phyloP scores from a whole-genome alignment of 768 basidiomycete genomes.

The Lentinus brumalis region DNA sequence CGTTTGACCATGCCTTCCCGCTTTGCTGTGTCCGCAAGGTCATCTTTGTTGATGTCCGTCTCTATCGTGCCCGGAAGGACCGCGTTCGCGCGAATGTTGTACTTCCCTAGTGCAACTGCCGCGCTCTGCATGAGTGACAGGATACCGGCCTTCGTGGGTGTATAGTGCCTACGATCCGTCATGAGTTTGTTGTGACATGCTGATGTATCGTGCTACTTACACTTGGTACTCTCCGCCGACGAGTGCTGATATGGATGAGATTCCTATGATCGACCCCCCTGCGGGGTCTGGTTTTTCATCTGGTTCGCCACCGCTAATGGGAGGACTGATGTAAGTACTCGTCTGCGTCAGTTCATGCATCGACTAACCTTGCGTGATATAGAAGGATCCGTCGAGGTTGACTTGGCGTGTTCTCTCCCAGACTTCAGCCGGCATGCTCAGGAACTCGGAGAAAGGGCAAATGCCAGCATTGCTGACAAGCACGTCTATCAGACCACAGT shows the following conservation, averaged over 20 bases:
- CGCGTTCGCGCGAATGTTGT: slow-evolving; percentile 72
- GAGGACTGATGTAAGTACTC: background rate
- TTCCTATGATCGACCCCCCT: slow-evolving; percentile 77
- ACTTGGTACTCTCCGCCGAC: slow-evolving; percentile 76
- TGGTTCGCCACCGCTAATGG: slow-evolving; percentile 64
- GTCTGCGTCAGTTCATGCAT: too few species aligned
- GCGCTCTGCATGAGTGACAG: slow-evolving; percentile 80
- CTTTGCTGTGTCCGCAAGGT: slow-evolving; percentile 61
- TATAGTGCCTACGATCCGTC: slow-evolving; percentile 56
- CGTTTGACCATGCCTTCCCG: slow-evolving; percentile 63
- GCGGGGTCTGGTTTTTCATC: slow-evolving; percentile 68
- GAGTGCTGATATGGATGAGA: slow-evolving; percentile 78
- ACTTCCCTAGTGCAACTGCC: slow-evolving; percentile 75
- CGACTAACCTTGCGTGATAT: slow-evolving; percentile 57
- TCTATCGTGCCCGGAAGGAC: slow-evolving; percentile 77
- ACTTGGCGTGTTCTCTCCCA: slow-evolving; percentile 70
- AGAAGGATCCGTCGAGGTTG: slow-evolving; percentile 79
- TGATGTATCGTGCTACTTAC: slow-evolving; percentile 29
- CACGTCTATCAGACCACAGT: slow-evolving; percentile 35
- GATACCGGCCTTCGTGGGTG: slow-evolving; percentile 79
- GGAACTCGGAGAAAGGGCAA: slow-evolving; percentile 76
- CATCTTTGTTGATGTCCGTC: slow-evolving; percentile 78
- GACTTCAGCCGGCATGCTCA: slow-evolving; percentile 64
- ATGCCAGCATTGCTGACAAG: slow-evolving; percentile 65
- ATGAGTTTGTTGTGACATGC: background rate